These are phyloP conservation scores for Agrostemma githago DNA, from an alignment of 148 eudicot genomes.

Conservation along the genomic window DNA sequence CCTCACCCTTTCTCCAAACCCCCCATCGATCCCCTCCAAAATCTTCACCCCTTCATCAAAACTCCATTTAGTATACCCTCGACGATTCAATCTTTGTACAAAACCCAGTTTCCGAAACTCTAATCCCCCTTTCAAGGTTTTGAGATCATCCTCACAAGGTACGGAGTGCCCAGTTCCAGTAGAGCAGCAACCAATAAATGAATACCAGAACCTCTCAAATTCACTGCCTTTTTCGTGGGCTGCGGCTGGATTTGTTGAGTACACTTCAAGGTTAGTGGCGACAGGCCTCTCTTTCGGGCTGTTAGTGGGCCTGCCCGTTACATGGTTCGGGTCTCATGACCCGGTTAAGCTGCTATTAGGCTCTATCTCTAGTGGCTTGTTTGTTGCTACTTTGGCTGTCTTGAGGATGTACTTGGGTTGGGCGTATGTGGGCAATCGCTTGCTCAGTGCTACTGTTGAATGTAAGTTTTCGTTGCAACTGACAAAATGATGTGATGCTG, in stretches of 20 bases:
- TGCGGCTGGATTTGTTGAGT: constrained; percentile 43
- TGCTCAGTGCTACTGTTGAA: constrained; percentile 97
- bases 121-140: constrained; percentile 31
- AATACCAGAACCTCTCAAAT: constrained; percentile 61
- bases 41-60: constrained; percentile 15
- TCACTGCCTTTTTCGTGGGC: constrained; percentile 91
- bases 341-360: constrained; percentile 53
- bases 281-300: constrained; percentile 58
- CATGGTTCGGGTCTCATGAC: constrained; percentile 69
- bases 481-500: neutral
- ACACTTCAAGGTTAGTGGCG: constrained; percentile 44
- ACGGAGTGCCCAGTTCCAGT: constrained; percentile 78
- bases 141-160: constrained; percentile 36
- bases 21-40: constrained; percentile 17
- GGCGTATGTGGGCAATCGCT: constrained; percentile 96
- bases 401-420: constrained; percentile 95
- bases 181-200: constrained; percentile 83
- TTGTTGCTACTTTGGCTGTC: constrained; percentile 66
- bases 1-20: constrained; percentile 10
- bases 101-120: constrained; percentile 35
- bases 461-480: constrained; percentile 29
- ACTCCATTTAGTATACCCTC: neutral
- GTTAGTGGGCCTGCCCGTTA: constrained; percentile 75
- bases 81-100: constrained; percentile 9
- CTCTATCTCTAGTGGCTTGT: constrained; percentile 52